Conservation (phyloP, 352 stramenopile genomes). For the Globisporangium ultimum region DNA sequence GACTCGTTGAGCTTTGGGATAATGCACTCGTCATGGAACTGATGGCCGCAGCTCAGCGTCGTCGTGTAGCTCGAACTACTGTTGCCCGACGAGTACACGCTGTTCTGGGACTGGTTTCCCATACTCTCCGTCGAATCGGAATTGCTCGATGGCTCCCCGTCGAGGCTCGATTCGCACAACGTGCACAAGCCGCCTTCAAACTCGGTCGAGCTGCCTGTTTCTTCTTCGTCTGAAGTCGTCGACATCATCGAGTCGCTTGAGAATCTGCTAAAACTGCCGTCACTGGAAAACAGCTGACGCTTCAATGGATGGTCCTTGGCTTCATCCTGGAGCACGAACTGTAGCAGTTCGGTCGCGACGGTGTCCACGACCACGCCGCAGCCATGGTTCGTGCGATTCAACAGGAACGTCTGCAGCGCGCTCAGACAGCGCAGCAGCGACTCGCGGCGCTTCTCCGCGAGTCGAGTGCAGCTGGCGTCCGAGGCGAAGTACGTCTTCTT, state of each 20-base stretch:
- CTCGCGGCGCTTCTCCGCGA: constrained; percentile 16
- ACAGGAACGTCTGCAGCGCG: constrained; percentile 33
- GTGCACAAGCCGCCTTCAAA: constrained; percentile 7
- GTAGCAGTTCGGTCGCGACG: constrained; percentile 25
- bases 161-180: constrained; percentile 12
- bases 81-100: neutral
- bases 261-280: neutral
- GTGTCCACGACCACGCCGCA: constrained; percentile 31
- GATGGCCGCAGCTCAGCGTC: constrained; percentile 13
- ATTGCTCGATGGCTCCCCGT: constrained; percentile 8
- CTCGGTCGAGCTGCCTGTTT: constrained; percentile 10
- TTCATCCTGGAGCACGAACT: constrained; percentile 14
- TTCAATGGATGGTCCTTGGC: constrained; percentile 6
- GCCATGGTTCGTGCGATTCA: constrained; percentile 31
- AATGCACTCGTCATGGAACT: constrained; percentile 25
- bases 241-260: constrained; percentile 15
- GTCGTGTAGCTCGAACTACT: constrained; percentile 9
- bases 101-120: neutral
- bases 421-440: constrained; percentile 26
- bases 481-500: constrained; percentile 18
- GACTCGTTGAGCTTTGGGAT: constrained; percentile 17
- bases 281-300: neutral
- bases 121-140: neutral
- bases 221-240: constrained; percentile 18
- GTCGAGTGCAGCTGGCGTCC: neutral